These are phyloP conservation scores for Russula olivacea DNA, from an alignment of 768 basidiomycete genomes.

Conservation along the genomic window DNA sequence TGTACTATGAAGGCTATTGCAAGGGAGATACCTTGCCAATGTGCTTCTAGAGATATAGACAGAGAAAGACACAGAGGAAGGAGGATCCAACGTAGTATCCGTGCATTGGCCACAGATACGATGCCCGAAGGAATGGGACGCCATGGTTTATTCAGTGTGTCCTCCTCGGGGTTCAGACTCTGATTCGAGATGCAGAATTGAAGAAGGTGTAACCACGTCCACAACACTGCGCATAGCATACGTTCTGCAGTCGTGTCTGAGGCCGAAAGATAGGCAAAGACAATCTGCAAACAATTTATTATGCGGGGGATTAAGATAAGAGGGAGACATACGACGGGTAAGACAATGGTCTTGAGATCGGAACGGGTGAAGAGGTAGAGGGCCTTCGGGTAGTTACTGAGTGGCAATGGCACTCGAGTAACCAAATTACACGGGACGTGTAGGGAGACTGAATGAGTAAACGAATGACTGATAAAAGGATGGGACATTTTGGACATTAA, in stretches of 20 bases:
- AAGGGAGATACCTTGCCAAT: conserved; percentile 19
- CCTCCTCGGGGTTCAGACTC: conserved; percentile 27
- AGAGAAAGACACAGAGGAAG: conserved; percentile 24
- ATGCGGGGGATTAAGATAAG: neutral
- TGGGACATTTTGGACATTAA: neutral
- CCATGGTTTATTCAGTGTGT: conserved; percentile 27
- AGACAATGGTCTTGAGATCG: conserved; percentile 20
- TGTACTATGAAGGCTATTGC: conserved; percentile 24
- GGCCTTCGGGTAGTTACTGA: conserved; percentile 2
- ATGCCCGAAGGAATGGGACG: conserved; percentile 28
- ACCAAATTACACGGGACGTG: neutral
- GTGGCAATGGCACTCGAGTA: neutral
- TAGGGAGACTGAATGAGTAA: neutral
- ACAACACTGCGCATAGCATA: conserved; percentile 15
- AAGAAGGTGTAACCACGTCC: conserved; percentile 32
- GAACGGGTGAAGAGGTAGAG: conserved; percentile 19
- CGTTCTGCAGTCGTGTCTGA: neutral
- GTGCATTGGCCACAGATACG: conserved; percentile 22
- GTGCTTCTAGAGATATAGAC: conserved; percentile 13
- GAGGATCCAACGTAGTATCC: conserved; percentile 26
- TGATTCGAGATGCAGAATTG: conserved; percentile 31
- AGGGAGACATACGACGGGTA: conserved; percentile 6
- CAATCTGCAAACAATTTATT: neutral
- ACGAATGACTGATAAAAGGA: neutral
- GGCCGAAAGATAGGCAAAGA: conserved; percentile 17